These are phyloP conservation scores for Ogataea siamensis DNA, from an alignment of 805 yeast species.

Conservation along the genomic window DNA sequence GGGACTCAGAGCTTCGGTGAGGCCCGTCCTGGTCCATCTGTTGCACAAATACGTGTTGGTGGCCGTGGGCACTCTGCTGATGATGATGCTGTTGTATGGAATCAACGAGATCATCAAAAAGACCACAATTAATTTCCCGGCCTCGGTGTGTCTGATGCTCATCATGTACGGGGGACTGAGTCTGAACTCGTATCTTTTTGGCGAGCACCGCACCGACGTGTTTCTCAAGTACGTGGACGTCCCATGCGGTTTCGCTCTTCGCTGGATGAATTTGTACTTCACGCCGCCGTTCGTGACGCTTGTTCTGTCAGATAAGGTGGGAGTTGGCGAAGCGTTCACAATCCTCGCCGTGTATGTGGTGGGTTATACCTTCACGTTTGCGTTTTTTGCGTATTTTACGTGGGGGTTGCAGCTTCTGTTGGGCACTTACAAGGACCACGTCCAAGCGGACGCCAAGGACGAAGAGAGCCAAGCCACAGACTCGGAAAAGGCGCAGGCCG, in stretches of 20 bases:
- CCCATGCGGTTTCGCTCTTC: slow-evolving; percentile 64
- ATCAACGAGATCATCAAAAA: slow-evolving; percentile 45
- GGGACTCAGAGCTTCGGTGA: slow-evolving; percentile 3
- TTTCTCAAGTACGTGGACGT: slow-evolving; percentile 44
- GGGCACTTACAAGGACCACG: slow-evolving; percentile 23
- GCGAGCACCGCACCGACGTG: slow-evolving; percentile 31
- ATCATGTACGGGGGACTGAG: slow-evolving; percentile 49
- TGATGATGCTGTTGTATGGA: slow-evolving; percentile 51
- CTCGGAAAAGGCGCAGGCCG: neutral
- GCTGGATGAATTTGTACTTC: slow-evolving; percentile 79
- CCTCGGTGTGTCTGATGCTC: slow-evolving; percentile 71
- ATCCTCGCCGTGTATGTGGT: slow-evolving; percentile 72
- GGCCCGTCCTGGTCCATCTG: slow-evolving; percentile 31
- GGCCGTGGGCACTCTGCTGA: slow-evolving; percentile 47
- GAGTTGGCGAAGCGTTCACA: slow-evolving; percentile 65
- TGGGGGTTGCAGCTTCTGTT: slow-evolving; percentile 39
- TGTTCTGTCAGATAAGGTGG: slow-evolving; percentile 64
- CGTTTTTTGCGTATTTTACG: slow-evolving; percentile 48
- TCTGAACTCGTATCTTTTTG: slow-evolving; percentile 36
- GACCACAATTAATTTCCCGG: slow-evolving; percentile 57
- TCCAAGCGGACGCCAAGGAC: slow-evolving; percentile 26
- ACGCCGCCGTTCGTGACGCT: slow-evolving; percentile 73
- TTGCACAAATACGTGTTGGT: slow-evolving; percentile 45
- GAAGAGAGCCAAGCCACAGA: slow-evolving; percentile 14
- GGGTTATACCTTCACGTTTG: slow-evolving; percentile 57